These are phyloP conservation scores for Capsella bursapastoris DNA, from an alignment of 345 rosid species.

Conservation along the genomic window DNA sequence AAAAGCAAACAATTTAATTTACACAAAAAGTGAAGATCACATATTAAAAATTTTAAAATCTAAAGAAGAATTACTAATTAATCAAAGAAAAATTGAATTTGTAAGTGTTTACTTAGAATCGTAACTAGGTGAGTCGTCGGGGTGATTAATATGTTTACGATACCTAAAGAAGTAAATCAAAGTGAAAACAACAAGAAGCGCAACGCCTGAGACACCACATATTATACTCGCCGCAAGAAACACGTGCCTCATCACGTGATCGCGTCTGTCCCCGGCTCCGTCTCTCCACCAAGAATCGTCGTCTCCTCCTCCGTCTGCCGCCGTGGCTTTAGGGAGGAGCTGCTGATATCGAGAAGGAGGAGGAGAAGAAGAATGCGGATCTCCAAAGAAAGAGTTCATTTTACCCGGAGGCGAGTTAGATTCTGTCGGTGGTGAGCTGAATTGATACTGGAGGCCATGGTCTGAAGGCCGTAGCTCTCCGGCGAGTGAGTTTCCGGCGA, in stretches of 20 bases:
- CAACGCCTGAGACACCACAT: constrained; percentile 67
- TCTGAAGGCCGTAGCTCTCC: constrained; percentile 69
- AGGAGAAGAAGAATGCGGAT: constrained; percentile 28
- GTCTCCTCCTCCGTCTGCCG: constrained; percentile 37
- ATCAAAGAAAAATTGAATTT: not conserved
- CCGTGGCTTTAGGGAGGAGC: constrained; percentile 58
- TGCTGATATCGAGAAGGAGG: constrained; percentile 34
- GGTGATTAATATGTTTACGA: constrained; percentile 17
- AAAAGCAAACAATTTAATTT: constrained; percentile 7
- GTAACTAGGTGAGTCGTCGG: constrained; percentile 19
- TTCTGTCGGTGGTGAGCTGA: constrained; percentile 44
- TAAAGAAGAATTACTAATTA: not conserved
- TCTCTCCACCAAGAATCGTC: constrained; percentile 52
- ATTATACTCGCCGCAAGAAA: constrained; percentile 65
- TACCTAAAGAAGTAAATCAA: constrained; percentile 49
- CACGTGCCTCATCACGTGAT: constrained; percentile 59
- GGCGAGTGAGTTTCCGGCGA: constrained; percentile 31
- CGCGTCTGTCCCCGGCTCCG: constrained; percentile 30
- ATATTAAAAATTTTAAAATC: not conserved
- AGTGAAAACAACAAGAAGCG: constrained; percentile 55
- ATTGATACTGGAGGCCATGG: constrained; percentile 64
- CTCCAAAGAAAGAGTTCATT: constrained; percentile 60
- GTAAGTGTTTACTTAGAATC: constrained; percentile 17
- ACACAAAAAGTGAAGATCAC: constrained; percentile 10
- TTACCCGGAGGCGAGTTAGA: constrained; percentile 45